Evolutionary conservation across 192 early-diverging fungal species (phyloP), one percentile per base, ranked within the genome.

Genomic region (Coemansia sp.): DNA sequence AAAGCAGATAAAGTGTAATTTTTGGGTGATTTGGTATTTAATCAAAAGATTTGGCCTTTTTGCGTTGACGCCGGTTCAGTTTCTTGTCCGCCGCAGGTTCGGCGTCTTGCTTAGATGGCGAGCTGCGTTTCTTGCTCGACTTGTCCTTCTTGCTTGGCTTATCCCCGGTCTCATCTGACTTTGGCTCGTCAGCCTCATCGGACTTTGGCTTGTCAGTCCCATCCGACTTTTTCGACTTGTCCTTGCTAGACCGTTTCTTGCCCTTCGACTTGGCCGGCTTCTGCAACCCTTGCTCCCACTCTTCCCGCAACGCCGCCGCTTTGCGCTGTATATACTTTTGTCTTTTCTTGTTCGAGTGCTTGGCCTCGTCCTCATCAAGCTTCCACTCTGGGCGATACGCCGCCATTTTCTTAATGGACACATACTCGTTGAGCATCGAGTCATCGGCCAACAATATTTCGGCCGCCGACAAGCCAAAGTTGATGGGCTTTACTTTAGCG

Each of bases 391-490:
- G 83, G n/a, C 83, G 84, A 49, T 91, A 97, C 17, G 96, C 88
- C 17, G 94, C 95, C 38, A 97, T 76, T 65, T 86, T 85, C 79
- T 95, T 96, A 56, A 97, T 82, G 14, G 91, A 88, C 4, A 94
- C 83, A 57, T 90, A 87, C 59, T 93, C 84, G 78, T 94, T 94
- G 64, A 99, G 82, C 52, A 92, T 88, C 45, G 87, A 82, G 25
- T 94, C 92, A 72, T 96, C 93, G 5, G 95, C 94, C 56, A 91
- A 70, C 41, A 99, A 79, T 47, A 99, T 94, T 50, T 99, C 97
- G 14, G 85, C 88, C 4, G 92, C 77, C 1, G 86, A 84, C 45
- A 99, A 72, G 21, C 94, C 94, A 65, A 85, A 97, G 59, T 80
- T 77, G 9, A 90, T 87, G 1, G 88, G 59, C 62, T 89, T 85